Conservation (phyloP, 352 stramenopile species). For the Phytophthora podocarpi region DNA sequence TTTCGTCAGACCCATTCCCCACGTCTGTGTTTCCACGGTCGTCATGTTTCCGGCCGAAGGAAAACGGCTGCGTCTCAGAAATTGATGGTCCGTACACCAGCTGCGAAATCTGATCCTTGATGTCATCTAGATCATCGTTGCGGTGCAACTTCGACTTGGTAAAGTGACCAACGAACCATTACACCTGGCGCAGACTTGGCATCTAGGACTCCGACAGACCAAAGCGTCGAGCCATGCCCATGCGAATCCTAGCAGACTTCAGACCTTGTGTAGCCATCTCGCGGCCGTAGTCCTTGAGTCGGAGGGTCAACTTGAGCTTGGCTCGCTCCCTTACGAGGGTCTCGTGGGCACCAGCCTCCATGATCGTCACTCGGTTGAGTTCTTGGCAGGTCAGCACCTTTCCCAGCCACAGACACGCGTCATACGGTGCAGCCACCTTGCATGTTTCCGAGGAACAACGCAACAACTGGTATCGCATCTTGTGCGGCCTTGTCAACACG, state of each 20-base stretch:
- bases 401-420: background rate
- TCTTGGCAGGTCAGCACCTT: background rate
- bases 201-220: background rate
- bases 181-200: background rate
- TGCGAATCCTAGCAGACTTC: background rate
- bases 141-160: background rate
- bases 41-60: no score
- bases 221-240: background rate
- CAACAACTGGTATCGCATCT: background rate
- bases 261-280: background rate
- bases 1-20: background rate
- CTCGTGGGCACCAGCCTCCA: background rate
- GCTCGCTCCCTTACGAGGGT: background rate
- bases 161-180: background rate
- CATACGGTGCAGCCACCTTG: background rate
- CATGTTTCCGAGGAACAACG: slow-evolving; percentile 1
- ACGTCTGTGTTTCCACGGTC: slow-evolving; percentile 1
- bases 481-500: no score
- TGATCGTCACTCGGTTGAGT: background rate
- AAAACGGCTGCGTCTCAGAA: background rate
- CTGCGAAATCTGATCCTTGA: background rate
- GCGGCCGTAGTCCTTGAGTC: background rate
- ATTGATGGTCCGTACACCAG: background rate
- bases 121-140: background rate
- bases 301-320: background rate